Conservation (phyloP, 2,329 filamentous ascomycete species). For the Trichoderma pleuroti region DNA sequence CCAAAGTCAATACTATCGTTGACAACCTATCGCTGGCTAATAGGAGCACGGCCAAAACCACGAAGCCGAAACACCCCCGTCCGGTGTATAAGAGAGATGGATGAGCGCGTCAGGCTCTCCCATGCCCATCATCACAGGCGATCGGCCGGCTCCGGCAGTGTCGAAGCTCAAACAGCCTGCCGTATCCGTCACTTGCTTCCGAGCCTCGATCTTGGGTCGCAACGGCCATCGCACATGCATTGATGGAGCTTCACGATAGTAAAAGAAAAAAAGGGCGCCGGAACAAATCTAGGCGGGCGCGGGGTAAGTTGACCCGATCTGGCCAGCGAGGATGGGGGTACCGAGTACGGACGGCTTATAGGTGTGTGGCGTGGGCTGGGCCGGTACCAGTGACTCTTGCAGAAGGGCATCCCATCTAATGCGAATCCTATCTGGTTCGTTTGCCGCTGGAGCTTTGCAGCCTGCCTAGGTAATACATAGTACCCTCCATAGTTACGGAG, state of each 20-base stretch:
- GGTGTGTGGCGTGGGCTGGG: neutral
- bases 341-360: neutral
- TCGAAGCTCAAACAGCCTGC: slow-evolving; percentile 11
- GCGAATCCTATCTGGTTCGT: neutral
- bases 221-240: neutral
- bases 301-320: neutral
- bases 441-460: neutral
- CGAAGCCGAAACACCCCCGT: neutral
- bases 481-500: no score
- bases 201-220: neutral
- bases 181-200: slow-evolving; percentile 13
- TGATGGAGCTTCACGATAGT: neutral
- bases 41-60: neutral
- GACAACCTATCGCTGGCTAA: neutral
- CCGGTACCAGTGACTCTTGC: neutral
- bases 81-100: neutral
- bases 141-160: slow-evolving; percentile 15
- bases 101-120: neutral
- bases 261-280: neutral
- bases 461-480: no score
- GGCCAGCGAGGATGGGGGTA: no score
- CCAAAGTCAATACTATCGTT: no score
- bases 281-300: neutral
- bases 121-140: neutral
- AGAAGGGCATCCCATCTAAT: neutral